Percentiles rank a stretch among this genome's conserved stretches.
Conservation (phyloP, 2,329 filamentous ascomycete genomes). For the Remersonia thermophila region DNA sequence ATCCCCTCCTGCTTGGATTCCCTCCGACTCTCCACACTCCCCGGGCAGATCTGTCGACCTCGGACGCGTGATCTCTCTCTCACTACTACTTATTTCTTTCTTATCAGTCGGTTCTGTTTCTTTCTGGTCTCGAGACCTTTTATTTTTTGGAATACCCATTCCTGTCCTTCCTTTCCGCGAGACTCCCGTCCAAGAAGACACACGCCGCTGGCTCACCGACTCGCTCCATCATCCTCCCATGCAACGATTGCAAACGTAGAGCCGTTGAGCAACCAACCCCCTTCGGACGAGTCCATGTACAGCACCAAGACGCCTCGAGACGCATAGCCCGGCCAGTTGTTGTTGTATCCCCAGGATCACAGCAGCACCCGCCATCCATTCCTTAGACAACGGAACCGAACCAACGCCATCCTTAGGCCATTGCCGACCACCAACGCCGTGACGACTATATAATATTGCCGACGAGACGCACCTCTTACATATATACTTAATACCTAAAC, state of each 20-base stretch:
- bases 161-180: constrained; percentile 32
- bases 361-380: constrained; percentile 36
- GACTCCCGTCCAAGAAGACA: background rate
- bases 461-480: too few relatives aligned
- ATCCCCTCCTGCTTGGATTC: constrained; percentile 25
- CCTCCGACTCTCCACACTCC: constrained; percentile 27
- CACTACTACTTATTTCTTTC: constrained; percentile 26
- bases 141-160: constrained; percentile 30
- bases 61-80: constrained; percentile 31
- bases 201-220: constrained; percentile 15
- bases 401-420: constrained; percentile 28
- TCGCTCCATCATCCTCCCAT: constrained; percentile 6
- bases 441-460: constrained; percentile 19
- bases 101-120: constrained; percentile 38
- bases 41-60: constrained; percentile 37
- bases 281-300: constrained; percentile 24
- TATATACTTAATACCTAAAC: constrained; percentile 15
- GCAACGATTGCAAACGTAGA: background rate
- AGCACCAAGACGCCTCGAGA: constrained; percentile 20
- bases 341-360: constrained; percentile 17
- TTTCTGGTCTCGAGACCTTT: constrained; percentile 30
- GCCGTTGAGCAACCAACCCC: background rate
- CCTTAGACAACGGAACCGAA: constrained; percentile 26
- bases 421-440: constrained; percentile 17
- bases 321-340: constrained; percentile 22